phyloP scores from a whole-genome alignment of 2,329 filamentous ascomycete species.

The Ramularia collo-cygni region DNA sequence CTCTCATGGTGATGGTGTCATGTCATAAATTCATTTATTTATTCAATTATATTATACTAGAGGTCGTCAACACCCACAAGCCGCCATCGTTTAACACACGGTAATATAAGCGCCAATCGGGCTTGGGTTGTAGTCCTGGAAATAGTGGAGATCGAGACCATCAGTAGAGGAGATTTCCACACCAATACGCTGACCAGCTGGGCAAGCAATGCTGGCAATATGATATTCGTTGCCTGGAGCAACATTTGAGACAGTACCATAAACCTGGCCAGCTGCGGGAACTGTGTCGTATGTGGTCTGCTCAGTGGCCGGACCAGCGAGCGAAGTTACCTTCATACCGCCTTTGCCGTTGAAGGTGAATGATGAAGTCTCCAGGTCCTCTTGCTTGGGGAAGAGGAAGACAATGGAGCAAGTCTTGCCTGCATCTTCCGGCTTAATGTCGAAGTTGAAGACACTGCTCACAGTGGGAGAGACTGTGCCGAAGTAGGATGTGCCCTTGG shows the following conservation, averaged over 20 bases:
- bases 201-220: constrained; percentile 14
- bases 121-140: constrained; percentile 18
- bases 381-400: constrained; percentile 56
- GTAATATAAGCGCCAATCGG: constrained; percentile 23
- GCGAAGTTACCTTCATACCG: constrained; percentile 25
- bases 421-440: constrained; percentile 48
- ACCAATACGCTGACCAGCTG: constrained; percentile 12
- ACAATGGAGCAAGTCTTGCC: constrained; percentile 57
- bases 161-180: constrained; percentile 12
- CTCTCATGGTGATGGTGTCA: too few species aligned
- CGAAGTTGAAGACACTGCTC: constrained; percentile 63
- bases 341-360: constrained; percentile 40
- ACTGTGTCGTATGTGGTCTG: constrained; percentile 47
- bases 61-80: too few species aligned
- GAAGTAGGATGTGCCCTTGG: constrained; percentile 50
- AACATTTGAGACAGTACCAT: constrained; percentile 4
- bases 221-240: constrained; percentile 13
- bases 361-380: constrained; percentile 53
- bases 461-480: constrained; percentile 49
- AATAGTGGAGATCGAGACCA: constrained; percentile 8
- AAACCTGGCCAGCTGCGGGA: constrained; percentile 2
- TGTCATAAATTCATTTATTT: too few species aligned
- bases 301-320: constrained; percentile 41
- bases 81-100: constrained; percentile 23
- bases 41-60: too few species aligned